Base-by-base conservation (phyloP, 2,329 filamentous ascomycete genomes). In the Colletotrichum sojae region DNA sequence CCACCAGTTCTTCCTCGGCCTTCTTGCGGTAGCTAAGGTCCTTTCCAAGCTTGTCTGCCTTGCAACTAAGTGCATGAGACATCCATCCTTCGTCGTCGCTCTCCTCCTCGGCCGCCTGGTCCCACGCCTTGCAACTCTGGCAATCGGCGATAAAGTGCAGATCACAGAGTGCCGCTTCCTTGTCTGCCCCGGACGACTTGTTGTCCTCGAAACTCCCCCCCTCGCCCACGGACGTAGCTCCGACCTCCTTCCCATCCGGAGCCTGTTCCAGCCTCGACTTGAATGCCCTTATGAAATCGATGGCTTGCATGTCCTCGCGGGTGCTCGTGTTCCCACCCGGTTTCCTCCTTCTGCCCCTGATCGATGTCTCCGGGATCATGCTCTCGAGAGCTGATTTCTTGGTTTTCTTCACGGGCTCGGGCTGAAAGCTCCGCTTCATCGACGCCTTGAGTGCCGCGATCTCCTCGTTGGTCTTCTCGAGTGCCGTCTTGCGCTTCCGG, bases 91-190 rank as follows among this genome's bases (percentile, higher is more conserved):
- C 85, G 56, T 89, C 89, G 68, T 89, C 88, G 73, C 85, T 87
- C 4, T 91, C 88, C 3, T 83, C 83, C 13, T 85, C 83, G 4
- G 85, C 88, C 48, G 84, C 85, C 73, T 90, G 87, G 75, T 97
- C 92, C 94, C 95, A 97, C 0, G 91, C 89, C 67, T 89, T 90
- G 79, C 96, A 98, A 52, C 94, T 97, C 77, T 97, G 94, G 79
- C 96, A 99, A 75, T 97, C 93, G 56, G 92, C 93, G 71, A 99
- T 97, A 79, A 98, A 99, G 78, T 99, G 96, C 43, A 99, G 83
- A 78, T 98, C 96, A 77, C 96, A 99, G 4, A 97, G 85, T 57
- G 87, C 87, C 3, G 90, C 91, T 77, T 97, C 94, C 46, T 92
- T 89, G 3, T 91, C 91, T 18, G 86, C 85, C 77, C 72, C 73